A percentile compares a stretch with the other conserved stretches of the same genome.
Conservation (phyloP, 441 rosid genomes). For the Cnidoscolus chayamansa region DNA sequence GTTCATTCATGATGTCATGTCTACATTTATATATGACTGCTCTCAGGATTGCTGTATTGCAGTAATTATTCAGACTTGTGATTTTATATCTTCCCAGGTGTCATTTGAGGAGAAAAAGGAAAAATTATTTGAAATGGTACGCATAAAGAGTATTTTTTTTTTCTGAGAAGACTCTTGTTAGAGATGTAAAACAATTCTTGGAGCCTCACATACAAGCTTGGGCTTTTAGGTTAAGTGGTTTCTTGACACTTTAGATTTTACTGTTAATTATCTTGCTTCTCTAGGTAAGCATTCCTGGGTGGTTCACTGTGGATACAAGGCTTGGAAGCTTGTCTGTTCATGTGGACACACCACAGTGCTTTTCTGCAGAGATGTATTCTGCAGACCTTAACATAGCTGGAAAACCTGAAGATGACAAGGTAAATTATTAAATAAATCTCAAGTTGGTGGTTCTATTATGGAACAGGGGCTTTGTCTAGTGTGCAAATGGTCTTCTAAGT, state of each 20-base stretch:
- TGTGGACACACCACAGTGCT: conserved; percentile 98
- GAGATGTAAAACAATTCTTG: too few relatives aligned
- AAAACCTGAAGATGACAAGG: conserved; percentile 99
- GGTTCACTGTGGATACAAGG: conserved; percentile 96
- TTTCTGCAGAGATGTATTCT: conserved; percentile 98
- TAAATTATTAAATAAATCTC: conserved; percentile 20
- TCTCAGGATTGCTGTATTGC: conserved; percentile 3
- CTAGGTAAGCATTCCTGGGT: conserved; percentile 97
- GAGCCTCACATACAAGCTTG: too few relatives aligned
- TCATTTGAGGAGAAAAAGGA: conserved; percentile 92
- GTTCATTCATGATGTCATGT: conserved; percentile 7
- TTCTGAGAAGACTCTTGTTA: not conserved
- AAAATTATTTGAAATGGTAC: conserved; percentile 90
- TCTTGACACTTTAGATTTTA: conserved; percentile 4
- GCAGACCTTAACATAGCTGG: conserved; percentile 90
- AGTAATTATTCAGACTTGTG: not conserved
- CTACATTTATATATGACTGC: not conserved
- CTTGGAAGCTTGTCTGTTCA: conserved; percentile 97
- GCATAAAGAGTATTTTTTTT: conserved; percentile 3
- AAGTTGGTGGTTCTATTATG: not conserved
- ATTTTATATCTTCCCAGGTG: conserved; percentile 47
- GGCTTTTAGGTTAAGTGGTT: too few relatives aligned
- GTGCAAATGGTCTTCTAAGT: not conserved
- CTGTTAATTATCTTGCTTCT: conserved; percentile 25
- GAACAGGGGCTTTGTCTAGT: not conserved